Conservation (phyloP, 345 rosid genomes). For the Brassica rapa region DNA sequence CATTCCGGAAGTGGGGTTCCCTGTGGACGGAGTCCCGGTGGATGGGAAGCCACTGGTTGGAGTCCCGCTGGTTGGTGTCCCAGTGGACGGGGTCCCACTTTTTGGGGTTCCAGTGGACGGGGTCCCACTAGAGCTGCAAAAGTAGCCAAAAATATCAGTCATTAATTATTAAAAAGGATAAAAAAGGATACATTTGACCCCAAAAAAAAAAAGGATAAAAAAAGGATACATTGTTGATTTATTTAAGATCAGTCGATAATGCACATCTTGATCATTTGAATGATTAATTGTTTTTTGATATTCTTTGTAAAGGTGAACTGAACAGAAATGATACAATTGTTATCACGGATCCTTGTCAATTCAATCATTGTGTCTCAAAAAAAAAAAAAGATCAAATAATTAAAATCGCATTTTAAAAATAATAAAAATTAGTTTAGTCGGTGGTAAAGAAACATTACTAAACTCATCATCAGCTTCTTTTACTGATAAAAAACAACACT, state of each 20-base stretch:
- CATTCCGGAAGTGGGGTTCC: not conserved
- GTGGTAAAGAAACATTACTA: constrained; percentile 35
- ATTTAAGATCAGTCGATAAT: not conserved
- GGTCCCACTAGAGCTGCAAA: constrained; percentile 37
- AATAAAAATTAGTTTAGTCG: constrained; percentile 10
- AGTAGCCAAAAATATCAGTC: constrained; percentile 13
- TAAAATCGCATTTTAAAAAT: not conserved
- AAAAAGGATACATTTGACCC: too few species aligned
- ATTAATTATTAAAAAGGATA: not conserved
- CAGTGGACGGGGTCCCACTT: constrained; percentile 8
- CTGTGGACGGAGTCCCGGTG: constrained; percentile 12
- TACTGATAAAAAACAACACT: too few species aligned
- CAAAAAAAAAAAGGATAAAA: not conserved
- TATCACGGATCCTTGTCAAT: constrained; percentile 24
- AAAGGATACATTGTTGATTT: not conserved
- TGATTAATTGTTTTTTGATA: not conserved
- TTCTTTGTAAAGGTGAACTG: constrained; percentile 11
- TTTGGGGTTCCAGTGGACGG: constrained; percentile 3
- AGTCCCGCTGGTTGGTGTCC: constrained; percentile 25
- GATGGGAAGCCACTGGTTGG: constrained; percentile 10
- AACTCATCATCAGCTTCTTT: too few species aligned
- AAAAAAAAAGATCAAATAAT: not conserved
- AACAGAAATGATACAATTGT: constrained; percentile 16
- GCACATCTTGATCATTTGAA: constrained; percentile 30
- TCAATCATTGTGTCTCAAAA: constrained; percentile 31